These are phyloP conservation scores for Mortierella claussenii DNA, from an alignment of 192 early-diverging fungal species.

Conservation along the genomic window DNA sequence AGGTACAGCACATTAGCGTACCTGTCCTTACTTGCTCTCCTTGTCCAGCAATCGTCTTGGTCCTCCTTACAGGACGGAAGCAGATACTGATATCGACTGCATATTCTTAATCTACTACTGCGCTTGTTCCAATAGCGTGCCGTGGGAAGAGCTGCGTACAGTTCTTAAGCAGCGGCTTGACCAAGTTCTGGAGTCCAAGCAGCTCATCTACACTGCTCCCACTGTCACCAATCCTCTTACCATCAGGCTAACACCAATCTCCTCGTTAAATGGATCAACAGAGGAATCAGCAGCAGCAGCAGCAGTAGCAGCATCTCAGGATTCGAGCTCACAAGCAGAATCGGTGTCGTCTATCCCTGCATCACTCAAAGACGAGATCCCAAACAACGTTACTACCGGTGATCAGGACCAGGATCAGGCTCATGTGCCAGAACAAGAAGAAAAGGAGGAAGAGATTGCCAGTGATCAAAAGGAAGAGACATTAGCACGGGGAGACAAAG, in stretches of 20 bases:
- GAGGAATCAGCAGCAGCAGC: background rate
- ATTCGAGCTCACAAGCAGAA: background rate
- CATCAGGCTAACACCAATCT: slow-evolving; percentile 11
- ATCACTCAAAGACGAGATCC: too few species aligned
- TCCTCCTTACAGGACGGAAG: background rate
- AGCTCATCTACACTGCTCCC: slow-evolving; percentile 26
- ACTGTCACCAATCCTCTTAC: slow-evolving; percentile 46
- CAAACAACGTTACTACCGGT: background rate
- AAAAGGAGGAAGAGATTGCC: background rate
- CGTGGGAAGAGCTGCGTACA: slow-evolving; percentile 35
- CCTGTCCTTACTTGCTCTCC: background rate
- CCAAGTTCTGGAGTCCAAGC: slow-evolving; percentile 18
- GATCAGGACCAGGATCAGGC: background rate
- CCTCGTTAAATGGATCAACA: too few species aligned
- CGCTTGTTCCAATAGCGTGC: slow-evolving; percentile 9
- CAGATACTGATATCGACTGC: background rate
- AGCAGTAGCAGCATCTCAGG: background rate
- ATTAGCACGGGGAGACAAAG: background rate
- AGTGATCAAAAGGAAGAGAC: background rate
- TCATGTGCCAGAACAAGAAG: slow-evolving; percentile 27
- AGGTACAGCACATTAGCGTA: slow-evolving; percentile 6
- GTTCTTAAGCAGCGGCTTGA: slow-evolving; percentile 20
- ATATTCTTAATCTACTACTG: slow-evolving; percentile 1
- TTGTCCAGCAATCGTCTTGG: background rate
- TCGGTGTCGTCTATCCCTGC: too few species aligned